Evolutionary conservation across 352 stramenopile genomes (phyloP).

Genomic region (Vaucheria bursata): DNA sequence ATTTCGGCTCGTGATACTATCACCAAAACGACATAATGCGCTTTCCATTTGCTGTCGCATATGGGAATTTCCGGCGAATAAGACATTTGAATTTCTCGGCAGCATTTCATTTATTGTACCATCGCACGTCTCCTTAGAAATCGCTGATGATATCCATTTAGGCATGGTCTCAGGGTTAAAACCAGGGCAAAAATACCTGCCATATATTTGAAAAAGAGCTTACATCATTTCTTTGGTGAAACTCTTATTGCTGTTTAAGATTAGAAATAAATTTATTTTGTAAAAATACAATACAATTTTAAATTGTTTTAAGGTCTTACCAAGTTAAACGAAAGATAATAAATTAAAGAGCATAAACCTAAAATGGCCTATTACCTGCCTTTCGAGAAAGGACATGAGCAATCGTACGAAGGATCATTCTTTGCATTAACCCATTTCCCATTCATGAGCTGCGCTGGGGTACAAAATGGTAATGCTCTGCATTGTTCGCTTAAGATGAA

Average conservation of each 20-base stretch:
- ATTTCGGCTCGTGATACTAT: not conserved
- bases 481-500: too few relatives aligned
- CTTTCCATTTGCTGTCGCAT: not conserved
- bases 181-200: not conserved
- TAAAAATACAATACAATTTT: too few relatives aligned
- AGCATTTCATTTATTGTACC: not conserved
- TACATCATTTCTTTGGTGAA: too few relatives aligned
- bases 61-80: not conserved
- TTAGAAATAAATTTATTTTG: too few relatives aligned
- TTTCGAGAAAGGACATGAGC: slow-evolving; percentile 2
- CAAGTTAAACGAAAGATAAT: too few relatives aligned
- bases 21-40: not conserved
- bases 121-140: not conserved
- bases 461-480: not conserved
- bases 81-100: not conserved
- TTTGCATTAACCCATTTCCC: not conserved
- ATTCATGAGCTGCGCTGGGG: not conserved
- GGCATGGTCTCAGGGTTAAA: not conserved
- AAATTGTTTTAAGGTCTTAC: too few relatives aligned
- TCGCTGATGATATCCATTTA: not conserved
- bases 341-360: too few relatives aligned
- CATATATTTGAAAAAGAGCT: too few relatives aligned
- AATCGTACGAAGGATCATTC: not conserved
- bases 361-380: not conserved
- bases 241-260: too few relatives aligned